These are phyloP conservation scores for Yamadazyma songkhlaensis DNA, from an alignment of 1,139 yeast species.

Conservation along the genomic window DNA sequence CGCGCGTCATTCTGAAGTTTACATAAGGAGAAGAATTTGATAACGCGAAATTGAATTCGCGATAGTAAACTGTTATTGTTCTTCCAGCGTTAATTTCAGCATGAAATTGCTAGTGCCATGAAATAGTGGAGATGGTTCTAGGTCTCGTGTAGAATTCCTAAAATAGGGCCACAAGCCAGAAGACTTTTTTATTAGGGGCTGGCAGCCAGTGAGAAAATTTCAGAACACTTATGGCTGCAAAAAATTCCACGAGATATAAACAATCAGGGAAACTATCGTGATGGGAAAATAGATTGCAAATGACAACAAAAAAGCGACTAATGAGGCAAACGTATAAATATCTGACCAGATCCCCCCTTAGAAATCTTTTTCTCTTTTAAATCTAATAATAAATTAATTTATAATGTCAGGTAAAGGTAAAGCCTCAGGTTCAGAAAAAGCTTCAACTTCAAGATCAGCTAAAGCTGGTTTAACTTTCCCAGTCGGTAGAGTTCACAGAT, in stretches of 20 bases:
- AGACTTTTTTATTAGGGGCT: too few relatives aligned
- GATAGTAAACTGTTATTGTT: too few relatives aligned
- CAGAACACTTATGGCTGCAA: neutral
- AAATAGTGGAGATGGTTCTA: too few relatives aligned
- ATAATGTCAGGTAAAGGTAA: slow-evolving; percentile 53
- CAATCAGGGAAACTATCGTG: neutral
- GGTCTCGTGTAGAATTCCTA: too few relatives aligned
- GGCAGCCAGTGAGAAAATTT: neutral
- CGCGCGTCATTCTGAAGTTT: too few relatives aligned
- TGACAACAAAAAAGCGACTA: too few relatives aligned
- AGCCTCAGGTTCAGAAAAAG: slow-evolving; percentile 52
- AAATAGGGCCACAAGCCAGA: too few relatives aligned
- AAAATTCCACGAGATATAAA: neutral
- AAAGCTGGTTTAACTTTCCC: slow-evolving; percentile 57
- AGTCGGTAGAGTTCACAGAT: slow-evolving; percentile 56
- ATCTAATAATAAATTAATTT: slow-evolving; percentile 10
- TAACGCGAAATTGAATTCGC: too few relatives aligned
- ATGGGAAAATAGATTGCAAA: too few relatives aligned
- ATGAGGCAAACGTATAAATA: slow-evolving; percentile 2
- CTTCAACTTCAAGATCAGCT: slow-evolving; percentile 52
- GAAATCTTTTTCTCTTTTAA: slow-evolving; percentile 7
- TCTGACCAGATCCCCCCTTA: slow-evolving; percentile 4
- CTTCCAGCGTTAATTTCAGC: too few relatives aligned
- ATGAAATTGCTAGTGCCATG: too few relatives aligned
- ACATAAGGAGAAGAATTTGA: too few relatives aligned